Percentiles rank a stretch among this genome's conserved stretches.
These are phyloP conservation scores for Macroventuria anomochaeta DNA, from an alignment of 2,329 filamentous ascomycete species.

Conservation along the genomic window DNA sequence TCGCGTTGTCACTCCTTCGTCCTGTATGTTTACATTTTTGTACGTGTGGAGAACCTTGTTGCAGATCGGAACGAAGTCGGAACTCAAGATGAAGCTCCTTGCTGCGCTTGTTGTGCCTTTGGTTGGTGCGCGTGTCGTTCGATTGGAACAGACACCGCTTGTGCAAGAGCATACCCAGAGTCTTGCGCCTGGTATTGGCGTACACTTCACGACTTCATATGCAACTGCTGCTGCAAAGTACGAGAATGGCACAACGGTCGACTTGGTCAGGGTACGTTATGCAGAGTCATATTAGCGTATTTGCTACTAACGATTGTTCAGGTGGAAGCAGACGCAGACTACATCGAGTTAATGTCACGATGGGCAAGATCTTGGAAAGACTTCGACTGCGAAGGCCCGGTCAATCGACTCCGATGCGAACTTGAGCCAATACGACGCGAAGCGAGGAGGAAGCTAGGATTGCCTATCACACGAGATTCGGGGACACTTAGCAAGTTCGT, in stretches of 20 bases:
- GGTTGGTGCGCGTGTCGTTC: slow-evolving; percentile 14
- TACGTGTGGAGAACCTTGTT: slow-evolving; percentile 6
- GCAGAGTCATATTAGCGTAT: not conserved
- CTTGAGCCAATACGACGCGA: slow-evolving; percentile 12
- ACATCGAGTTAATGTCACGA: slow-evolving; percentile 32
- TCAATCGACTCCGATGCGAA: slow-evolving; percentile 11
- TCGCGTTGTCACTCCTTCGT: not conserved
- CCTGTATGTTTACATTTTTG: not conserved
- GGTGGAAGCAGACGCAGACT: slow-evolving; percentile 29
- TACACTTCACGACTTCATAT: slow-evolving; percentile 39
- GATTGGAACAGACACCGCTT: slow-evolving; percentile 3
- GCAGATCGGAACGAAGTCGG: not conserved
- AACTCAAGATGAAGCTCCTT: slow-evolving; percentile 15
- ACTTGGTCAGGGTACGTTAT: slow-evolving; percentile 28
- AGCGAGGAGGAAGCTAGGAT: slow-evolving; percentile 17
- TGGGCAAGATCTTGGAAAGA: slow-evolving; percentile 22
- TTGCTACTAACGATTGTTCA: not conserved
- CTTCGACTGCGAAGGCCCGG: slow-evolving; percentile 10
- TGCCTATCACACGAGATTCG: slow-evolving; percentile 23
- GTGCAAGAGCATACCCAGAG: slow-evolving; percentile 3
- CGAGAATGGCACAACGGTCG: slow-evolving; percentile 29
- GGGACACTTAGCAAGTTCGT: slow-evolving; percentile 28
- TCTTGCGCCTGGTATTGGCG: slow-evolving; percentile 25
- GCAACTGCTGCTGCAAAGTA: slow-evolving; percentile 34
- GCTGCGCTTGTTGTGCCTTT: slow-evolving; percentile 19